Percentiles rank a stretch among this genome's conserved stretches.
These are phyloP conservation scores for Parmelia sp. DNA, from an alignment of 495 filamentous ascomycete species.

Conservation along the genomic window DNA sequence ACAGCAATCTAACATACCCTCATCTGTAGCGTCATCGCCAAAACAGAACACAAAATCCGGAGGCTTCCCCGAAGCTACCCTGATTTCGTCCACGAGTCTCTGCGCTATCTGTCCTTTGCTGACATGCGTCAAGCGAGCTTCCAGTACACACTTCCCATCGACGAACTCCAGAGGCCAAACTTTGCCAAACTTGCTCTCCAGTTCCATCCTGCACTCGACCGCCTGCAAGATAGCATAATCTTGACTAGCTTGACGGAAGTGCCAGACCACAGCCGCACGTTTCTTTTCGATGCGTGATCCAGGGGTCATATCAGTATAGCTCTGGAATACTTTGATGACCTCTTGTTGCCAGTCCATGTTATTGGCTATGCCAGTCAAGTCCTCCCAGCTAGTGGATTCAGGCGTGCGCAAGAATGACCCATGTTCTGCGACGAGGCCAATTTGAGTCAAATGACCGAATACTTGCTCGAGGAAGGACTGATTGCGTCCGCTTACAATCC, in stretches of 20 bases:
- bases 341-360: constrained; percentile 87
- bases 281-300: constrained; percentile 93
- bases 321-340: constrained; percentile 71
- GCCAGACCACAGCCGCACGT: constrained; percentile 89
- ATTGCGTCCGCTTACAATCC: constrained; percentile 94
- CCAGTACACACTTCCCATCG: constrained; percentile 89
- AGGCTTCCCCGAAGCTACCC: constrained; percentile 38
- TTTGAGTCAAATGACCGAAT: constrained; percentile 73
- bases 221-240: constrained; percentile 72
- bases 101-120: constrained; percentile 94
- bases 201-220: constrained; percentile 63
- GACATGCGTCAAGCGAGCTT: constrained; percentile 91
- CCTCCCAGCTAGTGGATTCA: constrained; percentile 67
- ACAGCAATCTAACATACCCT: constrained; percentile 51
- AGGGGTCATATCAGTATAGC: constrained; percentile 75
- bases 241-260: constrained; percentile 84
- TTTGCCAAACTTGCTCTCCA: constrained; percentile 53
- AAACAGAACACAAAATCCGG: constrained; percentile 81
- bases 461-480: constrained; percentile 81
- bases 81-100: constrained; percentile 56
- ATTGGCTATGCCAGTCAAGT: constrained; percentile 70
- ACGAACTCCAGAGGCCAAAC: constrained; percentile 89
- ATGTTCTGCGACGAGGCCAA: constrained; percentile 92
- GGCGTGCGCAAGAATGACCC: constrained; percentile 88
- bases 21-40: constrained; percentile 95